These are phyloP conservation scores for Trametes versicolor DNA, from an alignment of 1,284 basidiomycete species.

Conservation along the genomic window DNA sequence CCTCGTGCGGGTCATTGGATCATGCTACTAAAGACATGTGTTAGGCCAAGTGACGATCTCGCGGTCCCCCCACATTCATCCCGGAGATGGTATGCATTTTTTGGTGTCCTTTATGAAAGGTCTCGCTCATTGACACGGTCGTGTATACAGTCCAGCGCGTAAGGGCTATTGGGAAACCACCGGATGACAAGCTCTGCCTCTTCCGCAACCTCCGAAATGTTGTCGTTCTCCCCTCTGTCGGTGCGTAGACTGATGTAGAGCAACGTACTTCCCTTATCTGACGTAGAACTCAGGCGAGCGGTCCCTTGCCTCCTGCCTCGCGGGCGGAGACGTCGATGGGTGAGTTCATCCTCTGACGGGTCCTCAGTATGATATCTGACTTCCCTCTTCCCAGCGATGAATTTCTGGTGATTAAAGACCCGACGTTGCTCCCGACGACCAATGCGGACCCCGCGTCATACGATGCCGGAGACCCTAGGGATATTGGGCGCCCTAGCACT, in stretches of 20 bases:
- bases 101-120: neutral
- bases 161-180: conserved; percentile 76
- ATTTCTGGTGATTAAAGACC: conserved; percentile 48
- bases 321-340: conserved; percentile 82
- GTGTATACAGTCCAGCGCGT: conserved; percentile 68
- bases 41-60: conserved; percentile 60
- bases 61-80: conserved; percentile 74
- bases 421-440: conserved; percentile 59
- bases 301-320: conserved; percentile 73
- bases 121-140: neutral
- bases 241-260: conserved; percentile 46
- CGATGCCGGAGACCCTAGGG: conserved; percentile 40
- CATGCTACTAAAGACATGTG: neutral
- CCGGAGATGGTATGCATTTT: conserved; percentile 65
- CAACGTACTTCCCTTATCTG: neutral
- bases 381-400: conserved; percentile 40
- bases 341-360: conserved; percentile 43
- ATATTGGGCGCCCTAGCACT: conserved; percentile 56
- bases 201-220: conserved; percentile 75
- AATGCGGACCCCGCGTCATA: conserved; percentile 66
- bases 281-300: conserved; percentile 55
- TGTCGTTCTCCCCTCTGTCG: conserved; percentile 75
- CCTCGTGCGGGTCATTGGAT: neutral
- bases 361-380: neutral
- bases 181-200: conserved; percentile 61